Evolutionary conservation across 176 grass and related monocot species (phyloP).

Genomic region (Rhipidocladum racemiflorum): DNA sequence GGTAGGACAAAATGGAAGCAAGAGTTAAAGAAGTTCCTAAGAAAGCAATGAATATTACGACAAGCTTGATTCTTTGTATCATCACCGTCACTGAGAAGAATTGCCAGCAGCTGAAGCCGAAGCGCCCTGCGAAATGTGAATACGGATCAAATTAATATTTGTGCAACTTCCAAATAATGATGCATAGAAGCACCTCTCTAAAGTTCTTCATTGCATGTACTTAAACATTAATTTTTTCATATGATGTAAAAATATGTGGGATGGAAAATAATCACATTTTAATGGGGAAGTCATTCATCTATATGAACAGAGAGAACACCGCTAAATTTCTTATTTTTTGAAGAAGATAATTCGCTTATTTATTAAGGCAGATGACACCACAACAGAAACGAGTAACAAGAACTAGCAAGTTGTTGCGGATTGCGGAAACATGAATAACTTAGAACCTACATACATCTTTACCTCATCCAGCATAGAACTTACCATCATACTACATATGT

Average conservation of each 20-base stretch:
- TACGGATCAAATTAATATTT: not conserved
- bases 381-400: not conserved
- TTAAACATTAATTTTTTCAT: too few species aligned
- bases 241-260: too few species aligned
- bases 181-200: not conserved
- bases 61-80: not conserved
- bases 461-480: not conserved
- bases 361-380: not conserved
- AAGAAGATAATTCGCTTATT: too few species aligned
- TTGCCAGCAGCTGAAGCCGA: not conserved
- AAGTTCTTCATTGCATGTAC: too few species aligned
- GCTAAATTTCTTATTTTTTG: too few species aligned
- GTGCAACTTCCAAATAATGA: too few species aligned
- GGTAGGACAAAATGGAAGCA: not conserved
- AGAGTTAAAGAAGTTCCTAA: not conserved
- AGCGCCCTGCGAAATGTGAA: not conserved
- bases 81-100: not conserved
- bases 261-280: too few species aligned
- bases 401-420: not conserved
- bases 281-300: too few species aligned
- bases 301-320: too few species aligned
- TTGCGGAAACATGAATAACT: not conserved
- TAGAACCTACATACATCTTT: not conserved
- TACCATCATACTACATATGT: not conserved
- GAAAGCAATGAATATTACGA: not conserved